Base-by-base conservation (phyloP, 441 rosid genomes). In the Eruca vesicaria region DNA sequence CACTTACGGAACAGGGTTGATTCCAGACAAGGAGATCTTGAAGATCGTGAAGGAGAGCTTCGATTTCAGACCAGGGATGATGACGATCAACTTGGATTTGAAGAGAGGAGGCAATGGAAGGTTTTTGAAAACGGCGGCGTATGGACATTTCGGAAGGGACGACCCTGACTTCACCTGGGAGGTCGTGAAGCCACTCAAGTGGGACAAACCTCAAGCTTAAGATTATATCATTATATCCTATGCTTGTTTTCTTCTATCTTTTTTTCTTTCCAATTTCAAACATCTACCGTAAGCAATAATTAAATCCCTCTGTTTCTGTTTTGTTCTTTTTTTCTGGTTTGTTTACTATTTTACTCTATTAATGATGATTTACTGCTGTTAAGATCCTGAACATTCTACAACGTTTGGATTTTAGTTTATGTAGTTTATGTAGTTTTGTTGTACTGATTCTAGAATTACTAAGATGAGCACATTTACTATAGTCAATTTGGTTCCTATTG, bases 101-200 rank as follows among this genome's bases (percentile, higher is more conserved):
- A 83, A 85, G 89, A 85, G 92, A 79, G 90, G 92, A 11, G 92
- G 90, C 58, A 88, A 88, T 15, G 85, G 86, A 68, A 84, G 90
- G 84, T 86, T 86, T 66, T 72, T 83, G 86, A 86, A 86, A 81
- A 86, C 89, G 38, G 92, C 89, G 8, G 92, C 90, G 29, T 88
- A 88, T 71, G 90, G 89, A 14, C 90, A 88, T 58, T 88, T 88
- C 63, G 90, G 93, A n/a, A 79, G 90, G 69, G 90, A 88, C 63
- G 93, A 86, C 50, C 73, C 87, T 15, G 93, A 86, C 59, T 88
- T 88, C 88, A 84, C 89, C 6, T 88, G 93, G 93, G 93, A 88
- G 79, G 83, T 81, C 5, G 90, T 85, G 6, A 88, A 85, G 86
- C 87, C 89, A 20, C 87, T 88, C 81, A 83, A 85, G 82, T 85